These are phyloP conservation scores for Cryptococcus depauperatus DNA, from an alignment of 1,284 basidiomycete genomes.

Conservation along the genomic window DNA sequence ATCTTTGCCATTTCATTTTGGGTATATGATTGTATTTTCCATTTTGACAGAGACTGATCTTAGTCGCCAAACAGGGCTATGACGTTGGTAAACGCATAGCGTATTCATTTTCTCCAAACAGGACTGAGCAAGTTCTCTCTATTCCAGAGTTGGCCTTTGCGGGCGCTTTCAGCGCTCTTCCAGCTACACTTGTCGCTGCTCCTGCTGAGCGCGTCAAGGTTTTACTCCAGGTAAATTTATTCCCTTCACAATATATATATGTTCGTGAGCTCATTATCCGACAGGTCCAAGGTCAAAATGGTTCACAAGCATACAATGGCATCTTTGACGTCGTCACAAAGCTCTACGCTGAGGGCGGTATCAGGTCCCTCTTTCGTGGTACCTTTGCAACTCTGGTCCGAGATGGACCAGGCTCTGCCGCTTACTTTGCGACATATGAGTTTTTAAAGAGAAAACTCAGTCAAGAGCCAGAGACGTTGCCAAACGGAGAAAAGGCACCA, in stretches of 20 bases:
- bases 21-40: constrained; percentile 50
- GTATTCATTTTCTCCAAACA: constrained; percentile 50
- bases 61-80: constrained; percentile 60
- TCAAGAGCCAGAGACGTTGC: constrained; percentile 20
- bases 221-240: constrained; percentile 63
- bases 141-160: constrained; percentile 79
- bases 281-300: constrained; percentile 82
- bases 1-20: constrained; percentile 99
- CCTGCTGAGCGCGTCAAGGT: constrained; percentile 98
- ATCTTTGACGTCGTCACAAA: constrained; percentile 85
- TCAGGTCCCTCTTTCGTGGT: constrained; percentile 88
- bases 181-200: constrained; percentile 83
- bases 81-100: constrained; percentile 89
- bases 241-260: not conserved
- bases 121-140: constrained; percentile 52
- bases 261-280: not conserved
- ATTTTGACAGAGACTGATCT: not conserved
- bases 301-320: constrained; percentile 73
- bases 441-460: constrained; percentile 74
- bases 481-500: constrained; percentile 57
- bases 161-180: constrained; percentile 90
- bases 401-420: constrained; percentile 94
- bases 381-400: constrained; percentile 84
- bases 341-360: constrained; percentile 88
- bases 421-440: constrained; percentile 97